phyloP scores from a whole-genome alignment of 192 early-diverging fungal species.

The Backusella psychrophila region DNA sequence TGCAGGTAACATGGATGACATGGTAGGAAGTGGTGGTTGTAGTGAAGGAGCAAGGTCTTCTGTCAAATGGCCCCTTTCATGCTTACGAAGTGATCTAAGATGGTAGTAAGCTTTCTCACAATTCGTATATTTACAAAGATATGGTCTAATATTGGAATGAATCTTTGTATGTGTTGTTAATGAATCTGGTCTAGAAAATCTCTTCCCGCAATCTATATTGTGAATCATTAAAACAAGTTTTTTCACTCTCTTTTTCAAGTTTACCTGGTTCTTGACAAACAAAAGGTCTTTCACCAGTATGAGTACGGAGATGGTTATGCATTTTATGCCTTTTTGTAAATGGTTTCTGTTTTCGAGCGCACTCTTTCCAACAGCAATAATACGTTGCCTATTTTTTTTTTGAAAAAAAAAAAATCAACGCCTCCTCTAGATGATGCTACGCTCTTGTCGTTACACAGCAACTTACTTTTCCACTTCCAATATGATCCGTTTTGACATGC shows the following conservation, averaged over 20 bases:
- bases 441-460: not conserved
- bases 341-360: constrained; percentile 54
- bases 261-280: constrained; percentile 52
- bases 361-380: constrained; percentile 52
- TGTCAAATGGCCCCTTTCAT: constrained; percentile 46
- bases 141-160: constrained; percentile 56
- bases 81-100: constrained; percentile 59
- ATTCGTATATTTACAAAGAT: constrained; percentile 36
- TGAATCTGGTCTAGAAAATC: constrained; percentile 75
- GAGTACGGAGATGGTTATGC: constrained; percentile 69
- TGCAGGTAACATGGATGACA: not conserved
- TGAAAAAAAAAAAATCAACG: not conserved
- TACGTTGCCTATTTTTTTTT: constrained; percentile 37
- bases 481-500: constrained; percentile 52
- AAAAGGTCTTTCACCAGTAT: constrained; percentile 79
- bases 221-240: not conserved
- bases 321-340: constrained; percentile 75
- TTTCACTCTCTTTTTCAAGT: not conserved
- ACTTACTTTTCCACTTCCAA: constrained; percentile 56
- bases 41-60: not conserved
- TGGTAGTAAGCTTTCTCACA: constrained; percentile 60
- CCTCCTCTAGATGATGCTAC: not conserved
- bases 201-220: constrained; percentile 58
- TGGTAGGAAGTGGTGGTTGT: not conserved
- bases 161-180: constrained; percentile 67